Evolutionary conservation across 306 rosid species (phyloP).

Genomic region (Castanea mollissima): DNA sequence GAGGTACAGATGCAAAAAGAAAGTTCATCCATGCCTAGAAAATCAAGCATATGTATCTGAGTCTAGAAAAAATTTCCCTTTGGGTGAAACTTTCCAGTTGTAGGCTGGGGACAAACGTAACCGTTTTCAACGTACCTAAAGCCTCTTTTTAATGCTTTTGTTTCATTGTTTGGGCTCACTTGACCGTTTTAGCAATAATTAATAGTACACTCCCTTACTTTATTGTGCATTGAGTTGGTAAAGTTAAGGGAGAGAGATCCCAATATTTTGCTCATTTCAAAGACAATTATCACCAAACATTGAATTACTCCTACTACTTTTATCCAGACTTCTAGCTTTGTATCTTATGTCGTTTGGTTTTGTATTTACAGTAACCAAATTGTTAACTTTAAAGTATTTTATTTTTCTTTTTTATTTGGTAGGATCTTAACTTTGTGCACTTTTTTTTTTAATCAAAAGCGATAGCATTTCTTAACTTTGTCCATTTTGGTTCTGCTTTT

Average conservation of each 20-base stretch:
- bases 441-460: too few relatives aligned
- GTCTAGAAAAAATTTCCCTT: neutral
- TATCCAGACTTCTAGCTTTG: neutral
- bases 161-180: neutral
- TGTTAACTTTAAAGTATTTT: too few relatives aligned
- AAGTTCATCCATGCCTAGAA: neutral
- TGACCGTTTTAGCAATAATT: slow-evolving; percentile 25
- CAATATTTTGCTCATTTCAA: slow-evolving; percentile 10
- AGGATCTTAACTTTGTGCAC: too few relatives aligned
- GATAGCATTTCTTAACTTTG: neutral
- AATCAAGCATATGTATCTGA: neutral
- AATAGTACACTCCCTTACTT: neutral
- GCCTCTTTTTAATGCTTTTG: slow-evolving; percentile 6
- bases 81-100: slow-evolving; percentile 5
- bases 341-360: too few relatives aligned
- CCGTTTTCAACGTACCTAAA: slow-evolving; percentile 5
- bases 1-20: too few relatives aligned
- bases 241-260: slow-evolving; percentile 14
- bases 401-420: too few relatives aligned
- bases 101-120: slow-evolving; percentile 2
- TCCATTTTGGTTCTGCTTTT: neutral
- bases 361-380: too few relatives aligned
- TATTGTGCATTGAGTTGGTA: neutral
- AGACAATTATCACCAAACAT: slow-evolving; percentile 24
- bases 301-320: neutral